Evolutionary conservation across 805 yeast species (phyloP), one percentile per base, ranked within the genome.

Genomic region (Jamesozyma hellenica): DNA sequence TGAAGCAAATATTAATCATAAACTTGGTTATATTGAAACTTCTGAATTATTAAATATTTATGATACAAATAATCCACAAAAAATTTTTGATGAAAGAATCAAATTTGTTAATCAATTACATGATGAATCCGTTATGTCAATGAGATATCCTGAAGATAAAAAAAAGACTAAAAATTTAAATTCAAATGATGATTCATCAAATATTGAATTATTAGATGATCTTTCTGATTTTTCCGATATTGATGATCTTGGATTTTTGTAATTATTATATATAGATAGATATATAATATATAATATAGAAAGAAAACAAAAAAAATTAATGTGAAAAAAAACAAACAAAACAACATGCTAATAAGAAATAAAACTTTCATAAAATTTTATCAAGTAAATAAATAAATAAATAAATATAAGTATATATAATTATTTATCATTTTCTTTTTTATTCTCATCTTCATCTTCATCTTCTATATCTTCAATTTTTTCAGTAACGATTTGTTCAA

Each of bases 1-100:
- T 58, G 97, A 92, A 55, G 97, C 98, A 3, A 75, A 77, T 40
- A 82, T 92, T 50, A 84, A 92, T 59, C 96, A 88, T 64, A 85
- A 84, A 56, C 71, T 75, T 46, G 96, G 96, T 2, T 88, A 68
- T 60, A 88, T 92, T 82, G 88, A 87, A 65, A 81, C 94, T 29
- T 80, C 77, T 50, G 98, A 92, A 61, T 66, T 85, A 42, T 65
- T 77, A 53, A 95, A 92, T 60, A 74, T 88, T 36, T 92, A 92
- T 62, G 80, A 92, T 8, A 86, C 97, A 0, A 74, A 70, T 34
- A 79, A 78, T 53, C 98, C 99, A 27, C 95, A 86, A 63, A 67
- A 65, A 13, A 82, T 86, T 43, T 86, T 85, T 65, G 88, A 90
- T 65, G 94, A 86, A 61, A 82, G 99, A 70, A 90, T 92, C 61